Evolutionary conservation across 2,329 filamentous ascomycete genomes (phyloP), one percentile per base, ranked within the genome.

Genomic region (Tolypocladium album): DNA sequence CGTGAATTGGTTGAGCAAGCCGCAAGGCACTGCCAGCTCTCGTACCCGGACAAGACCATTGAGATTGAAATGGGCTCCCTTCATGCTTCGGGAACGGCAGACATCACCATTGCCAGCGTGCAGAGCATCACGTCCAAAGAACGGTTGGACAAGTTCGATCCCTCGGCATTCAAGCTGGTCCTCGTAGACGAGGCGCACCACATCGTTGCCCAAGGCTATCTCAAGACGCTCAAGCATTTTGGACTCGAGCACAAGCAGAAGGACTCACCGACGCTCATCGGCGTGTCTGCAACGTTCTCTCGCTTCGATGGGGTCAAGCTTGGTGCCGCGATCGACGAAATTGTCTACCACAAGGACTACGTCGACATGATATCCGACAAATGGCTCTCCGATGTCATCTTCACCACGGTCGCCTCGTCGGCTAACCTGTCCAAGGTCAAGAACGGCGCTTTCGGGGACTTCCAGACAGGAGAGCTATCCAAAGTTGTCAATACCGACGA

Each of bases 111-210:
- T 58, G 94, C 93, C 53, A 97, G 93, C 40, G 82, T 99, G 42
- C 87, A 88, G 68, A 97, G 90, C 72, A 85, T 99, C 66, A 84
- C 81, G 9, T 95, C 90, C 6, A 83, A 84, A 15, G 83, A 87
- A 58, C 84, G 94, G 2, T 80, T 97, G n/a, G 70, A 73, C 42
- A 97, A 96, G 70, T 97, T 93, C 67, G 84, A 95, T 65, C 89
- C 92, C 0, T 73, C 72, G 0, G 78, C 78, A 9, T 97, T 93
- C 79, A 99, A 99, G 74, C 83, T 99, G 0, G 78, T 99, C 0
- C 81, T 99, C 3, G 93, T 99, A 4, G 94, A 99, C 65, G 94
- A 99, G 74, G 94, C 93, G 5, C 94, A 99, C 71, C 94, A 99
- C 73, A 96, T 97, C 58, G 92, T 97, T 53, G 89, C 94, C 0